Evolutionary conservation across 2,329 filamentous ascomycete genomes (phyloP).

Genomic region (Leptographium lundbergii): DNA sequence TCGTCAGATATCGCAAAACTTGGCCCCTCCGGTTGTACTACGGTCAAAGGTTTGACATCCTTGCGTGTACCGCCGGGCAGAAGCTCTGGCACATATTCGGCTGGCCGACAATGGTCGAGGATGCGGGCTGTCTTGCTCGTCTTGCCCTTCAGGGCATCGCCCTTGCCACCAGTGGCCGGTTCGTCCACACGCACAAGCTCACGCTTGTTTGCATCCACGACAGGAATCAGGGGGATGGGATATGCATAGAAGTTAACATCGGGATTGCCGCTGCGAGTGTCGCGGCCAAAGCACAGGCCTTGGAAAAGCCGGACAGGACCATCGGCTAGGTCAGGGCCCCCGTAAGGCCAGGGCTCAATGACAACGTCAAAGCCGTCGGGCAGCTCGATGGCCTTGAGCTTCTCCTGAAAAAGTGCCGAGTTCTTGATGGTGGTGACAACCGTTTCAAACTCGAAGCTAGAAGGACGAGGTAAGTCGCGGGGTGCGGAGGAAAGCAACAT

Average conservation of each 20-base stretch:
- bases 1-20: slow-evolving; percentile 40
- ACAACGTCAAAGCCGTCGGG: slow-evolving; percentile 30
- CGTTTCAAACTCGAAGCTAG: background rate
- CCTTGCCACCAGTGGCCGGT: slow-evolving; percentile 7
- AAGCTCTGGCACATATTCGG: slow-evolving; percentile 24
- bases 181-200: slow-evolving; percentile 27
- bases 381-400: slow-evolving; percentile 27
- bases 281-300: slow-evolving; percentile 20
- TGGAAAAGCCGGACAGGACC: background rate
- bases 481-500: background rate
- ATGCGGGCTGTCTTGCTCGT: slow-evolving; percentile 24
- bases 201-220: slow-evolving; percentile 34
- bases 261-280: slow-evolving; percentile 17
- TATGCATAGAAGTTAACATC: slow-evolving; percentile 47
- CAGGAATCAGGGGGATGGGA: slow-evolving; percentile 37
- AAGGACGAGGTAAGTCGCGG: background rate
- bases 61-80: slow-evolving; percentile 21
- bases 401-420: slow-evolving; percentile 32
- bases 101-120: slow-evolving; percentile 15
- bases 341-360: slow-evolving; percentile 42
- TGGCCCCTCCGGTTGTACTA: slow-evolving; percentile 10
- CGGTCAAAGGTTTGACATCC: slow-evolving; percentile 40
- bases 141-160: background rate
- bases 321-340: background rate
- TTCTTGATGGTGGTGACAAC: slow-evolving; percentile 14